A percentile compares a stretch with the other conserved stretches of the same genome.
Evolutionary conservation across 176 grass and related monocot genomes (phyloP).

Genomic region (Avena sativa): DNA sequence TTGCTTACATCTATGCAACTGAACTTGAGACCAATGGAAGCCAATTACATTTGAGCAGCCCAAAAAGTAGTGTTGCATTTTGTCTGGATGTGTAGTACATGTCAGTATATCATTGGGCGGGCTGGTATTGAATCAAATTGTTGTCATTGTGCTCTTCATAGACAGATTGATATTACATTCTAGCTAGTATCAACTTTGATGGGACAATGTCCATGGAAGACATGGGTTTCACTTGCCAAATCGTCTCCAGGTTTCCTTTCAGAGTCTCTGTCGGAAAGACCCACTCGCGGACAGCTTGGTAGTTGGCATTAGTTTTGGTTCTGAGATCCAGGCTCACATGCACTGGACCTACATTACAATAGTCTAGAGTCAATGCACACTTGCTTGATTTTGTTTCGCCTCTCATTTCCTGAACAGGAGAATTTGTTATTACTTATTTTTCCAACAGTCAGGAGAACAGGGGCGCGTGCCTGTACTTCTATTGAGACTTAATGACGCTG

Average conservation of each 20-base stretch:
- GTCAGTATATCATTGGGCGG: not conserved
- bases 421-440: constrained; percentile 1
- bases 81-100: not conserved
- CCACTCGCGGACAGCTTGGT: not conserved
- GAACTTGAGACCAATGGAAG: not conserved
- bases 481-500: constrained; percentile 61
- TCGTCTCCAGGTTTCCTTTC: not conserved
- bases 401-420: constrained; percentile 28
- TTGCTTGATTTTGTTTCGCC: constrained; percentile 25
- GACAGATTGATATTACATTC: not conserved
- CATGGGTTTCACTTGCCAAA: not conserved
- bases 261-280: not conserved
- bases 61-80: not conserved
- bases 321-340: constrained; percentile 29
- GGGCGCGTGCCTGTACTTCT: constrained; percentile 81
- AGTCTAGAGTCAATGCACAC: not conserved
- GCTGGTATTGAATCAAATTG: not conserved
- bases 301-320: not conserved
- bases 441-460: constrained; percentile 67
- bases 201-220: not conserved
- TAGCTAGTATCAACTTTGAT: not conserved
- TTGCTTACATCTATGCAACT: not conserved
- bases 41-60: constrained; percentile 2
- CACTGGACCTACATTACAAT: not conserved
- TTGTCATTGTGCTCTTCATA: not conserved